phyloP scores from a whole-genome alignment of 495 filamentous ascomycete species.

The Penicillium herquei region DNA sequence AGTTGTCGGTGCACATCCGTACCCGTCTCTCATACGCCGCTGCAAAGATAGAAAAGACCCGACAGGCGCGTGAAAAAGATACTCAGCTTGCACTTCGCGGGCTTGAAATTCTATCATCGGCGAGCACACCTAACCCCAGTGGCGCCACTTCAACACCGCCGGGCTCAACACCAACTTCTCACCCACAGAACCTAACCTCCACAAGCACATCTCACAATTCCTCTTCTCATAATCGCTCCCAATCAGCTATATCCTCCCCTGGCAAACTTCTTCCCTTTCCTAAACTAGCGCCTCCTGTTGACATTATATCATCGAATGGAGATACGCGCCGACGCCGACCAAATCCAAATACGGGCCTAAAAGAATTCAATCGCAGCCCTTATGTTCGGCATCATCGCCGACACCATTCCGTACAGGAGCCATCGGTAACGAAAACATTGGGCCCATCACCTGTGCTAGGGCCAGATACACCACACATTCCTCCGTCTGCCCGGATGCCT shows the following conservation, averaged over 20 bases:
- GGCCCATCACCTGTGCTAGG: constrained; percentile 25
- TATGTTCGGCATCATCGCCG: constrained; percentile 37
- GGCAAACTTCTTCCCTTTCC: constrained; percentile 22
- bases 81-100: constrained; percentile 65
- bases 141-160: constrained; percentile 7
- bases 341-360: constrained; percentile 38
- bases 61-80: constrained; percentile 66
- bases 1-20: constrained; percentile 76
- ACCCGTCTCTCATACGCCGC: constrained; percentile 84
- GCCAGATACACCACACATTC: constrained; percentile 32
- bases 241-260: constrained; percentile 21
- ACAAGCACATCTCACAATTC: constrained; percentile 7
- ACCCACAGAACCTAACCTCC: constrained; percentile 10
- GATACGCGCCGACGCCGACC: constrained; percentile 33
- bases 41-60: constrained; percentile 84
- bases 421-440: constrained; percentile 15
- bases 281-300: constrained; percentile 58
- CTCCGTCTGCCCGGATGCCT: constrained; percentile 29
- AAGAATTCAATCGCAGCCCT: constrained; percentile 19
- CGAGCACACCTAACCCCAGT: constrained; percentile 6
- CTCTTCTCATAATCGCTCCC: constrained; percentile 19
- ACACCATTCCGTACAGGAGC: constrained; percentile 39
- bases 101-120: constrained; percentile 43
- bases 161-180: constrained; percentile 9
- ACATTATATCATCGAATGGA: constrained; percentile 43